These are phyloP conservation scores for Ramularia collo-cygni DNA, from an alignment of 2,329 filamentous ascomycete species.

Conservation along the genomic window DNA sequence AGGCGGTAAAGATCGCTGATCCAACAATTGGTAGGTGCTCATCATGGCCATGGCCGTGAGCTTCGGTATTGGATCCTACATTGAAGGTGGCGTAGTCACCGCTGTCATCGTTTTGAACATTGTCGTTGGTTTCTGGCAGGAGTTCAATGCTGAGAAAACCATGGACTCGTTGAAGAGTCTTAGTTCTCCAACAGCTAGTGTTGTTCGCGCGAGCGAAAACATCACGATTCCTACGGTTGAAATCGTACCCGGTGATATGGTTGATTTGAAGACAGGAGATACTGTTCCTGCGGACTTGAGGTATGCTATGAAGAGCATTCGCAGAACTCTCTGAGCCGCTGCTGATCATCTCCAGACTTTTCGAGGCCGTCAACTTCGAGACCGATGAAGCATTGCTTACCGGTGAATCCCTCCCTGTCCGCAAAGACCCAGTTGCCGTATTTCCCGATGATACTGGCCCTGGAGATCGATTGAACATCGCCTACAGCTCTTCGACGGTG, in stretches of 20 bases:
- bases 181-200: constrained; percentile 41
- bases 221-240: constrained; percentile 37
- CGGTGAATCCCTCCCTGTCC: constrained; percentile 64
- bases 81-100: constrained; percentile 43
- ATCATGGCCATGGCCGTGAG: constrained; percentile 44
- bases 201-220: constrained; percentile 40
- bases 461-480: constrained; percentile 64
- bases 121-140: constrained; percentile 40
- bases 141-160: constrained; percentile 43
- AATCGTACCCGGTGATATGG: constrained; percentile 43
- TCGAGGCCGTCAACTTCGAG: constrained; percentile 55
- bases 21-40: constrained; percentile 33
- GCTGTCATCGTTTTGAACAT: constrained; percentile 42
- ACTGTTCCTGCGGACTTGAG: constrained; percentile 44
- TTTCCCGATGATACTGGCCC: constrained; percentile 51
- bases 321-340: background rate
- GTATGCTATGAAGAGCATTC: too few species aligned
- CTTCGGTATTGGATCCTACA: constrained; percentile 42
- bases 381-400: constrained; percentile 71
- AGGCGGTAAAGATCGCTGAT: constrained; percentile 1
- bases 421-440: constrained; percentile 54
- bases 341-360: constrained; percentile 23
- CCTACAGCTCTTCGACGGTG: constrained; percentile 65
- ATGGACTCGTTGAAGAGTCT: constrained; percentile 44
- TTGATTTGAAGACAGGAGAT: constrained; percentile 42